Evolutionary conservation across 2,329 filamentous ascomycete genomes (phyloP), one percentile per base, ranked within the genome.

Genomic region (Neocatenulostroma microsporum): DNA sequence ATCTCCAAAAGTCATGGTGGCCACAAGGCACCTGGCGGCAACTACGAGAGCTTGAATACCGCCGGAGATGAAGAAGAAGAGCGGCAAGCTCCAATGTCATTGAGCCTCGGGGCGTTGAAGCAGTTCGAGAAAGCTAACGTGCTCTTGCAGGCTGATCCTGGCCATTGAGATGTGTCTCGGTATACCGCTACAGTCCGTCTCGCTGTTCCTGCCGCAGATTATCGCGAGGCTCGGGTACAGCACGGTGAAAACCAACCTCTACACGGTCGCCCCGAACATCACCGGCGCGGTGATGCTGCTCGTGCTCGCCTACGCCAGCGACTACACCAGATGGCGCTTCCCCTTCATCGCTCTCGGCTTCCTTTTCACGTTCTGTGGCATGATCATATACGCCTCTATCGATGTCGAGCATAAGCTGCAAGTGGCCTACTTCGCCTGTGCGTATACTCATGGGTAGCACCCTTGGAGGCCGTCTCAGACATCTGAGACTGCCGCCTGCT

Each of bases 181-280:
- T 23, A 73, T 78, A 0, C 74, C 74, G 0, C 53, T 78, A 9
- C 73, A 76, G 44, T 71, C 68, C 4, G 73, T 77, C 4, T 59
- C 63, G 0, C 63, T 77, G 2, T 78, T 78, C 55, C 55, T 78
- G 30, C 74, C 74, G 0, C 72, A 76, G 43, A 78, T 78, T 42
- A 65, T 78, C 14, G 57, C 56, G 3, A 58, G 70, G 3, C 61
- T 78, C 3, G 68, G 68, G 8, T 76, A 72, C 52, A 47, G 56
- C 32, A 69, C 66, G n/a, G 68, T 77, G 42, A 76, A 76, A 50
- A 87, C 83, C 0, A 89, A 91, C 50, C 69, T 89, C 0, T 87
- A 84, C 61, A 88, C 84, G 0, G 83, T 89, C 0, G 84, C 84
- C 0, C 84, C 84, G 1, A 89, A 88, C 50, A 71, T 85, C 30